Evolutionary conservation across 805 yeast species (phyloP).

Genomic region (Candida schatavii): DNA sequence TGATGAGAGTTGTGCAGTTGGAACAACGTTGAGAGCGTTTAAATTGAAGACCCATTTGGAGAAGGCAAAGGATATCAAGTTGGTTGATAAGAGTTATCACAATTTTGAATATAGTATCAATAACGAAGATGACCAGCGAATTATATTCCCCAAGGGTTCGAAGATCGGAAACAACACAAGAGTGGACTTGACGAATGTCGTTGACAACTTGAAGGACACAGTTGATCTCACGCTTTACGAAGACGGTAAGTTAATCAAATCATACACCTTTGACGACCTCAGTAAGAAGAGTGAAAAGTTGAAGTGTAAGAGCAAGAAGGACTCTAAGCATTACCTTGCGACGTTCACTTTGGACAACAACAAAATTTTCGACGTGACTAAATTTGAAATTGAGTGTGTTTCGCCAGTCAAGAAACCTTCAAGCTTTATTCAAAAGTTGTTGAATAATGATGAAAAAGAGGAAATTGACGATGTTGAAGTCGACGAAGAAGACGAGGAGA

Average conservation of each 20-base stretch:
- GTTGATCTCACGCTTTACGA: conserved; percentile 33
- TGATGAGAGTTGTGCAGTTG: conserved; percentile 91
- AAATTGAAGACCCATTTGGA: conserved; percentile 61
- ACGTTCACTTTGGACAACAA: conserved; percentile 46
- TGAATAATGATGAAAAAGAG: conserved; percentile 18
- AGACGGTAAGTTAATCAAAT: conserved; percentile 33
- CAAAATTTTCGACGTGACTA: conserved; percentile 47
- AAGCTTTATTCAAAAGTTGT: conserved; percentile 22
- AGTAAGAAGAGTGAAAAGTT: conserved; percentile 27
- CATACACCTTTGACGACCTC: conserved; percentile 24
- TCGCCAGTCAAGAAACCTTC: conserved; percentile 14
- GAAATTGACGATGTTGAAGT: conserved; percentile 19
- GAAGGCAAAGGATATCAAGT: conserved; percentile 55
- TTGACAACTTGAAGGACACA: conserved; percentile 16
- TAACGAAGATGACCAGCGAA: conserved; percentile 17
- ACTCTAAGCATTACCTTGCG: conserved; percentile 30
- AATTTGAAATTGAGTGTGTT: conserved; percentile 46
- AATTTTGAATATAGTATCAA: conserved; percentile 42
- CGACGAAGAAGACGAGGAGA: conserved; percentile 11
- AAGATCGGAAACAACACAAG: conserved; percentile 28
- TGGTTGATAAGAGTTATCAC: conserved; percentile 54
- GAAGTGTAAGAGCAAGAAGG: conserved; percentile 35
- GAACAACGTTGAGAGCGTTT: conserved; percentile 83
- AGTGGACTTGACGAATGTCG: conserved; percentile 35
- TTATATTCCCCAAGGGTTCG: conserved; percentile 50